Evolutionary conservation across 2,329 filamentous ascomycete genomes (phyloP).

Genomic region (Aspergillus sp.): DNA sequence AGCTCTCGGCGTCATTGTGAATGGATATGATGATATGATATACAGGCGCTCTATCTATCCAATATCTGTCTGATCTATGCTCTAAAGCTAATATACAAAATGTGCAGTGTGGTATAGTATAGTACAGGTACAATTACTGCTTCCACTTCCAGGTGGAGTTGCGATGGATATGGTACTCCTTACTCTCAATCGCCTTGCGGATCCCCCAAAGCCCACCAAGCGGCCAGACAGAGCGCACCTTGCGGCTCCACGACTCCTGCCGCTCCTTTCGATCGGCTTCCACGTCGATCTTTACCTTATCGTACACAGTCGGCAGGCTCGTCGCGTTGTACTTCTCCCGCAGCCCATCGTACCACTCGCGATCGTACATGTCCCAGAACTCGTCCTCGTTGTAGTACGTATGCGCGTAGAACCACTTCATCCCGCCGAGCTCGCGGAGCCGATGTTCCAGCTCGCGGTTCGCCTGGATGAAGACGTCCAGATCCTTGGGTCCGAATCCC

Average conservation of each 20-base stretch:
- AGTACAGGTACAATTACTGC: not conserved
- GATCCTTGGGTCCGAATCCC: slow-evolving; percentile 68
- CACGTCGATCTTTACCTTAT: slow-evolving; percentile 29
- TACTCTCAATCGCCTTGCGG: slow-evolving; percentile 24
- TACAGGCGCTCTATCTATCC: not conserved
- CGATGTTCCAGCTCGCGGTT: slow-evolving; percentile 75
- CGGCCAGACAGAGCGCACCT: slow-evolving; percentile 20
- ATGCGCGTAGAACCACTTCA: slow-evolving; percentile 88
- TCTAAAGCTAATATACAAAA: slow-evolving; percentile 10
- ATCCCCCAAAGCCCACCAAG: slow-evolving; percentile 24
- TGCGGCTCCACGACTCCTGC: slow-evolving; percentile 21
- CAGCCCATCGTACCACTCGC: slow-evolving; percentile 42
- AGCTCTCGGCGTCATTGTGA: slow-evolving; percentile 3
- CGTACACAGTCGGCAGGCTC: slow-evolving; percentile 27
- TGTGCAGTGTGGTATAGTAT: slow-evolving; percentile 5
- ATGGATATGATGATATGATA: not conserved
- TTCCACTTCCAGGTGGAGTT: slow-evolving; percentile 26
- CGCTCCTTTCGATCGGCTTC: slow-evolving; percentile 15
- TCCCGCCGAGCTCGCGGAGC: slow-evolving; percentile 70
- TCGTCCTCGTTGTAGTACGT: slow-evolving; percentile 74
- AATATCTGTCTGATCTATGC: not conserved
- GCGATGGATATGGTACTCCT: slow-evolving; percentile 24
- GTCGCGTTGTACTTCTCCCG: slow-evolving; percentile 44
- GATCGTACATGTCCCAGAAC: slow-evolving; percentile 51
- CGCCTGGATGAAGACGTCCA: slow-evolving; percentile 63